These are phyloP conservation scores for Zygoascus sp. DNA, from an alignment of 1,139 yeast genomes.

Conservation along the genomic window DNA sequence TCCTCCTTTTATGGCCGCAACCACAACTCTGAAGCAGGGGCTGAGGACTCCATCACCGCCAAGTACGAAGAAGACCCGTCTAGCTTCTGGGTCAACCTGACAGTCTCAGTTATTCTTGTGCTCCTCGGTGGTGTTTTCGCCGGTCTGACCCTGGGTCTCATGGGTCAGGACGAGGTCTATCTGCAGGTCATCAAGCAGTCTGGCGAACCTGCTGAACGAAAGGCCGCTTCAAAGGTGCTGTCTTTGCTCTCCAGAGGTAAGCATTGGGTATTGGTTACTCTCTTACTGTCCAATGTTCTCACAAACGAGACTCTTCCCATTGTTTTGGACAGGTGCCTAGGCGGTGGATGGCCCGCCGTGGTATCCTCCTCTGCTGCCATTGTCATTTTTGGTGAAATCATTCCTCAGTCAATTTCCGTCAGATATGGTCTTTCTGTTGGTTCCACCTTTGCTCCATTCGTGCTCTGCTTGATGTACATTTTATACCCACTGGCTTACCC, in stretches of 20 bases:
- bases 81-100: constrained; percentile 51
- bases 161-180: constrained; percentile 98
- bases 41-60: constrained; percentile 6
- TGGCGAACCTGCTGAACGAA: constrained; percentile 54
- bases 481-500: constrained; percentile 96
- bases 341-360: constrained; percentile 98
- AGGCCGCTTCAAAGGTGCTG: constrained; percentile 70
- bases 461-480: constrained; percentile 72
- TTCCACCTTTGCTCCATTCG: constrained; percentile 86
- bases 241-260: constrained; percentile 74
- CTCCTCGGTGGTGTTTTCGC: constrained; percentile 94
- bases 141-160: constrained; percentile 86
- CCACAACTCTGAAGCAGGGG: not conserved
- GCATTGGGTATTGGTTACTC: constrained; percentile 96
- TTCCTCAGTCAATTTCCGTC: constrained; percentile 91
- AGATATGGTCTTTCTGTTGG: constrained; percentile 91
- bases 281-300: constrained; percentile 74
- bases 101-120: constrained; percentile 64
- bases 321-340: constrained; percentile 83
- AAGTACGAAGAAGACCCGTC: constrained; percentile 11
- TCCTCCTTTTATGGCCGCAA: not conserved
- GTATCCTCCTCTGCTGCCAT: constrained; percentile 87
- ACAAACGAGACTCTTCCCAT: constrained; percentile 95
- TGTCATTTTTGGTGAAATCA: constrained; percentile 93
- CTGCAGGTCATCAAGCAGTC: constrained; percentile 43